Evolutionary conservation across 768 basidiomycete species (phyloP), one percentile per base, ranked within the genome.

Genomic region (Boletus reticuloceps): DNA sequence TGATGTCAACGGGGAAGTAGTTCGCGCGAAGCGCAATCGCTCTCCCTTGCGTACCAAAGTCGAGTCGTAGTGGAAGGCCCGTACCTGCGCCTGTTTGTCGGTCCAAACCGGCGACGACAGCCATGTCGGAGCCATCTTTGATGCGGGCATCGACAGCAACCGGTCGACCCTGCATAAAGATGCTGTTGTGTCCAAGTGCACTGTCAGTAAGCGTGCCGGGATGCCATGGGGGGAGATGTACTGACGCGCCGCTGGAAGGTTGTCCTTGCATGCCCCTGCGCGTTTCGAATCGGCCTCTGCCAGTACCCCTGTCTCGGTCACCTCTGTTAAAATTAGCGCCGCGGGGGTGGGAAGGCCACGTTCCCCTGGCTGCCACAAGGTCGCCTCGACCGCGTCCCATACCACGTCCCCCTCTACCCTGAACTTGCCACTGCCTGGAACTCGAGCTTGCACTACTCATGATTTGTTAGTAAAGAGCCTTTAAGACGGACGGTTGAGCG

Each of bases 121-220:
- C 64, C 56, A 72, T 69, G 63, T 79, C 75, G 2, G 74, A 75
- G 40, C 54, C 63, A 58, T 76, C 73, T 61, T 61, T 20, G 74
- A 67, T 54, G 74, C 89, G 89, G 49, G 77, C 72, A 55, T 83
- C 78, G 44, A 91, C 64, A n/a, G 77, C 74, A 56, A 58, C 81
- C 72, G 69, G 64, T 59, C 58, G 60, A 50, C 61, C 65, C 36
- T 67, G 66, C 46, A 69, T 69, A 63, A 78, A 80, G 51, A 61
- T 60, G 38, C 58, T 59, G n/a, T 36, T 2, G n/a, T 10, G 25
- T 11, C 12, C 11, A 22, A 9, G 44, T 20, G 25, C 20, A 2
- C 16, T 4, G n/a, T 59, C 36, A 55, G 41, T 29, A 17, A 27
- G 20, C 6, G 17, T 41, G 19, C 20, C 13, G 1, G 27, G 0